phyloP scores from a whole-genome alignment of 495 filamentous ascomycete genomes.

The Aspergillus affinis region DNA sequence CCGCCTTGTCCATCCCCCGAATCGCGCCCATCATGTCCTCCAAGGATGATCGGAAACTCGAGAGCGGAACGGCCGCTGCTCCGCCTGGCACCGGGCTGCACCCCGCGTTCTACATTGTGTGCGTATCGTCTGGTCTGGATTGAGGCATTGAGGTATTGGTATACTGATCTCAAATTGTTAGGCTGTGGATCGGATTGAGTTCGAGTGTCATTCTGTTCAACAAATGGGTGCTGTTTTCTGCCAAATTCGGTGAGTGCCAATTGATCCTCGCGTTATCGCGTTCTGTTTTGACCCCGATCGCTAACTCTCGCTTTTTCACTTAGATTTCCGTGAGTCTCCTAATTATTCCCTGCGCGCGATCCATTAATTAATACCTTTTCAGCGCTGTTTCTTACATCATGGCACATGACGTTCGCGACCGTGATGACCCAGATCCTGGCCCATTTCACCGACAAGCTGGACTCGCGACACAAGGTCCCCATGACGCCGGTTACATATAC shows the following conservation, averaged over 20 bases:
- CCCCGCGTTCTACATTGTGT: background rate
- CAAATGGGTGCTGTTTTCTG: constrained; percentile 79
- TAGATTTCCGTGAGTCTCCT: constrained; percentile 43
- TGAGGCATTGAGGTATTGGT: background rate
- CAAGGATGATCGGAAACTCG: background rate
- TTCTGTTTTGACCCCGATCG: background rate
- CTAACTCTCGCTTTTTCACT: constrained; percentile 2
- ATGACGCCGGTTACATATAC: constrained; percentile 92
- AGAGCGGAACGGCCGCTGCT: background rate
- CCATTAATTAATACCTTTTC: constrained; percentile 10
- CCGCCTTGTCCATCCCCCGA: background rate
- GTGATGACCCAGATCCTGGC: constrained; percentile 89
- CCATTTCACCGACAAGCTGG: constrained; percentile 78
- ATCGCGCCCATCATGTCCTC: background rate
- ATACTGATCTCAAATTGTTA: constrained; percentile 29
- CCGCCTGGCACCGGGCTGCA: background rate
- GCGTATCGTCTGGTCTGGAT: background rate
- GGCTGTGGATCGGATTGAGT: constrained; percentile 87
- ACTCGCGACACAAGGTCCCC: constrained; percentile 85
- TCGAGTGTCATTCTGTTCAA: constrained; percentile 97
- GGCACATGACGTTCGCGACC: constrained; percentile 87
- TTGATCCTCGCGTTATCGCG: constrained; percentile 60
- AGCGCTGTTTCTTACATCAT: constrained; percentile 82
- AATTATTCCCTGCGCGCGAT: constrained; percentile 3
- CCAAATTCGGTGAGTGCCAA: constrained; percentile 58